Evolutionary conservation across 106 monocot genomes (phyloP), one percentile per base, ranked within the genome.

Genomic region (Allium fistulosum): DNA sequence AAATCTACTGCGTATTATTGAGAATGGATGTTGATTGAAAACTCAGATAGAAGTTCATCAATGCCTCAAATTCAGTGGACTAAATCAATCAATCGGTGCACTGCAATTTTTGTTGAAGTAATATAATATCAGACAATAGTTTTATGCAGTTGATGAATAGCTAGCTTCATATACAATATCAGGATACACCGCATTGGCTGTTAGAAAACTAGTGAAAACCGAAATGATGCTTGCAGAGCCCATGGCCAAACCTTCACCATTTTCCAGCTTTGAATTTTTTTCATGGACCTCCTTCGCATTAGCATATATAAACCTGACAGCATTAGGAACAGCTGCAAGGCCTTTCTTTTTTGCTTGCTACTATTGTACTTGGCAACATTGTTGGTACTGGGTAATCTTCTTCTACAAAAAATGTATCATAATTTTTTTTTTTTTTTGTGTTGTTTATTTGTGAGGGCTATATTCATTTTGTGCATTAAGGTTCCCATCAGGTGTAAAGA

Each of bases 181-280:
- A 9, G 96, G 92, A 51, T 92, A 84, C 55, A 92, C 92, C 17
- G 92, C 92, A 26, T 55, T 97, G 63, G 81, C 82, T 51, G 86
- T 97, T 61, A 80, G 92, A 72, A 92, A 61, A 68, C 76, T 92
- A 10, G 92, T 97, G 17, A 92, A 89, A 69, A 97, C 96, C 14
- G 80, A 92, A 71, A 82, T 92, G 86, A 72, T 87, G 67, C 75
- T 81, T 56, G 92, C 96, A 13, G 92, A 92, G 67, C 96, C 96
- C 48, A 89, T 97, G 92, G 8, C 66, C 10, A 97, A 87, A 66
- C 96, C 92, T 57, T 76, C 89, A 62, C 92, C 92, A 53, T 97
- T 97, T 72, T 75, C 87, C 48, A 69, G 17, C 1, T 10, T 56
- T 15, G 96, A 97, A 73, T 15, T 89, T 10, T 84, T 63, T 72